Percentiles rank a stretch among this genome's conserved stretches.
Conservation (phyloP, 768 basidiomycete species). For the Fomitopsis serialis region DNA sequence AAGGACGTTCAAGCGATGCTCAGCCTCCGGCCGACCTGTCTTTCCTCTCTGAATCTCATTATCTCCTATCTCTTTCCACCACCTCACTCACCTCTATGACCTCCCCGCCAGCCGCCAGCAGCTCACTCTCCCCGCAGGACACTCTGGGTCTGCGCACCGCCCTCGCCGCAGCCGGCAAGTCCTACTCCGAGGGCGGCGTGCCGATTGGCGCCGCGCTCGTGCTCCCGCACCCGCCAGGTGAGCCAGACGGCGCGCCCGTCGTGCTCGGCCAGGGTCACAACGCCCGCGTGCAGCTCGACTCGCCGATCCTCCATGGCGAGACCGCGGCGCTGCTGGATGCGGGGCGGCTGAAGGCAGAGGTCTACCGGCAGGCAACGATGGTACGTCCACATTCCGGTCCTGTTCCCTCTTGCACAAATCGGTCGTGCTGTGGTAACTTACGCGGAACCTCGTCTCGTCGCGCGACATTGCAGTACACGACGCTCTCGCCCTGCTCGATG, state of each 20-base stretch:
- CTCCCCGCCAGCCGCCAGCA: too few relatives aligned
- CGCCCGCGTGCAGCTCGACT: constrained; percentile 37
- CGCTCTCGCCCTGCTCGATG: constrained; percentile 55
- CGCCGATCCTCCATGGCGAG: constrained; percentile 42
- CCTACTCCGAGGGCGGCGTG: constrained; percentile 50
- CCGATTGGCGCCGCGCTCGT: constrained; percentile 56
- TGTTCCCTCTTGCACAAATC: not conserved
- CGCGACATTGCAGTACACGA: constrained; percentile 8
- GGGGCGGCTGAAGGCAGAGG: constrained; percentile 38
- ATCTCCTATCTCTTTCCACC: too few relatives aligned
- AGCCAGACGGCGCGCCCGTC: constrained; percentile 6
- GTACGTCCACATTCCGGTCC: constrained; percentile 27
- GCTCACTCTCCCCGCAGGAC: not conserved
- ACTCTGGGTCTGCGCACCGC: constrained; percentile 28
- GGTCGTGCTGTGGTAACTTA: too few relatives aligned
- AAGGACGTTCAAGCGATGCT: too few relatives aligned
- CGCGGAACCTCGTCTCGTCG: constrained; percentile 6
- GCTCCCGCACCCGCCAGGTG: constrained; percentile 4
- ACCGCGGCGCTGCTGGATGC: constrained; percentile 47
- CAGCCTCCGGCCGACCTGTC: too few relatives aligned
- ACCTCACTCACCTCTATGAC: too few relatives aligned
- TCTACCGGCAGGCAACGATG: constrained; percentile 46
- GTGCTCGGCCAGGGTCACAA: constrained; percentile 42
- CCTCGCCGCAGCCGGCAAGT: constrained; percentile 38
- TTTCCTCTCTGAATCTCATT: too few relatives aligned